phyloP scores from a whole-genome alignment of 2,329 filamentous ascomycete genomes.

The Claviceps pusilla region DNA sequence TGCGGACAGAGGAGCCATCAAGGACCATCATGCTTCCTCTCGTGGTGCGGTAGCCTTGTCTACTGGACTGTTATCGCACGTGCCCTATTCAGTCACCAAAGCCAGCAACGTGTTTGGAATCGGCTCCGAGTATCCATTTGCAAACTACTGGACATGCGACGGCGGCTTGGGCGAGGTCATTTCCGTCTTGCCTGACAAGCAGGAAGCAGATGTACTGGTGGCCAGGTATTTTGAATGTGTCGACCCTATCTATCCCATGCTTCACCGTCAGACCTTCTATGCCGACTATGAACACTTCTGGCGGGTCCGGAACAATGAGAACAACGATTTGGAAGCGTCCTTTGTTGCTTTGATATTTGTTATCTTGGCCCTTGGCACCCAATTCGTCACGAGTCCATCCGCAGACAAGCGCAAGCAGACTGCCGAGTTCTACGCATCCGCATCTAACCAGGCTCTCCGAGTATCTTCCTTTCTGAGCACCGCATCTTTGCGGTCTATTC shows the following conservation, averaged over 20 bases:
- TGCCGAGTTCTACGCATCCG: slow-evolving; percentile 69
- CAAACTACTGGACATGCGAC: slow-evolving; percentile 72
- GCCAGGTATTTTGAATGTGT: slow-evolving; percentile 53
- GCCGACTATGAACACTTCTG: slow-evolving; percentile 69
- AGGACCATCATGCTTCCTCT: slow-evolving; percentile 28
- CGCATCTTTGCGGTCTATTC: slow-evolving; percentile 56
- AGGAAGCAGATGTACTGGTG: slow-evolving; percentile 58
- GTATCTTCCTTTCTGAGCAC: slow-evolving; percentile 64
- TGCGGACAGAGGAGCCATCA: slow-evolving; percentile 36
- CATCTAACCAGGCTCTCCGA: slow-evolving; percentile 61
- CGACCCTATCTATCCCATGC: slow-evolving; percentile 69
- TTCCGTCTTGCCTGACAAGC: slow-evolving; percentile 57
- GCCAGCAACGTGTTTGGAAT: slow-evolving; percentile 71
- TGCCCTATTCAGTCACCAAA: slow-evolving; percentile 55
- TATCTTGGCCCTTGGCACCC: slow-evolving; percentile 63
- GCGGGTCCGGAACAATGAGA: slow-evolving; percentile 43
- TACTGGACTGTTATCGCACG: slow-evolving; percentile 52
- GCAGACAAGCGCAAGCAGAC: slow-evolving; percentile 54
- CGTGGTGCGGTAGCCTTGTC: slow-evolving; percentile 39
- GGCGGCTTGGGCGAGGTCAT: slow-evolving; percentile 64
- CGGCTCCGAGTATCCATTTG: slow-evolving; percentile 62
- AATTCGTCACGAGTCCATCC: slow-evolving; percentile 50
- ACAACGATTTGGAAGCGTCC: slow-evolving; percentile 47
- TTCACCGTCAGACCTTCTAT: slow-evolving; percentile 61
- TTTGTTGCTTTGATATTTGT: slow-evolving; percentile 61